Evolutionary conservation across 345 rosid genomes (phyloP), one percentile per base, ranked within the genome.

Genomic region (Salix viminalis): DNA sequence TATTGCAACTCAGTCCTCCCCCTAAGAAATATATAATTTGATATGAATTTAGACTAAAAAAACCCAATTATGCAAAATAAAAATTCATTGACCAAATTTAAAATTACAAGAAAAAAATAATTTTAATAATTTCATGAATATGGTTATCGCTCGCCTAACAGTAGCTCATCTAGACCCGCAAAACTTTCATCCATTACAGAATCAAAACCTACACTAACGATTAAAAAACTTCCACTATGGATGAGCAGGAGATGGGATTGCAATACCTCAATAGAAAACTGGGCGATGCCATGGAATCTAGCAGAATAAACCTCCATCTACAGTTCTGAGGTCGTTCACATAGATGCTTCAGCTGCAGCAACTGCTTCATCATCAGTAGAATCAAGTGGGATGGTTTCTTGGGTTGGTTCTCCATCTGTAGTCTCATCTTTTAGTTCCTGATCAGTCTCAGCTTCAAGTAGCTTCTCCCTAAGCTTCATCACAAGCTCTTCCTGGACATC

Each of bases 321-420:
- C 32, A 70, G 13, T 23, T 50, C 58, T 15, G 24, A 39, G 14
- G 12, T 24, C 21, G 37, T 18, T 62, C 37, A 14, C 24, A 30
- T 14, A 30, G 85, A 90, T 28, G 87, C 91, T 78, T 91, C 91
- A 71, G 81, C 89, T 12, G 88, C 98, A 23, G 86, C 77, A 70
- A 76, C 87, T 64, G 88, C 65, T 81, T 95, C 97, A 86, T 95
- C 98, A 77, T 95, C 96, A 0, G 93, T 88, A 48, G 79, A 76
- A 54, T 90, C 89, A 16, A 89, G 73, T 41, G 87, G 52, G 79
- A 84, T 76, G 48, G 75, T 71, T 78, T 85, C 90, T 70, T 60
- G 80, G 0, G 79, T n/a, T 26, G 79, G 69, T 74, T 85, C 88
- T 78, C 71, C 89, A 42, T 85, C 90, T 0, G 46, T 41, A 66